Conservation (phyloP, 129 eudicot genomes). For the Ambrosia trifida region DNA sequence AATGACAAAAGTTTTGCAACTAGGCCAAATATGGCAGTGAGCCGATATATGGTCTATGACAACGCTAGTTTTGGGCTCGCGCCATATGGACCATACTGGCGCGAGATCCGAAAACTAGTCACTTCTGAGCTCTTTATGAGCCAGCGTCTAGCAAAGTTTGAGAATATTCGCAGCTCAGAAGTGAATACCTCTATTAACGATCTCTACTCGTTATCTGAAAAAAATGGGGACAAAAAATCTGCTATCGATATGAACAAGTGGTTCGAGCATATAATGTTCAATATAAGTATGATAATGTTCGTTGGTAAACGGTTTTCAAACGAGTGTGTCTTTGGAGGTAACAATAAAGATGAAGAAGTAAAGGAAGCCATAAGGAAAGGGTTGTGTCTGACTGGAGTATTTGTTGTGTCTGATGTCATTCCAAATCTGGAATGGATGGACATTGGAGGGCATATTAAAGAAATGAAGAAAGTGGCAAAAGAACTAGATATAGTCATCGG, state of each 20-base stretch:
- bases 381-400: neutral
- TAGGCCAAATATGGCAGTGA: conserved; percentile 14
- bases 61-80: conserved; percentile 19
- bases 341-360: neutral
- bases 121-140: conserved; percentile 7
- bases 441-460: conserved; percentile 16
- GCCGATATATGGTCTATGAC: conserved; percentile 4
- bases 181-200: neutral
- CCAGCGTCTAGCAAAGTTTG: neutral
- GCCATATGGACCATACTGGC: conserved; percentile 31
- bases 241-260: conserved; percentile 13
- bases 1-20: conserved; percentile 14
- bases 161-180: conserved; percentile 14
- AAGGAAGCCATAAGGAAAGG: conserved; percentile 4
- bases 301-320: conserved; percentile 7
- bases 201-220: neutral
- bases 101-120: conserved; percentile 12
- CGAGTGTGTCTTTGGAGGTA: neutral
- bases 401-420: conserved; percentile 18
- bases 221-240: neutral
- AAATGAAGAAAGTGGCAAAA: conserved; percentile 13
- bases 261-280: neutral
- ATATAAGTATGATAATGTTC: conserved; percentile 6
- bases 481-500: neutral
- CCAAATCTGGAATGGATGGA: conserved; percentile 9